Evolutionary conservation across 805 yeast species (phyloP).

Genomic region (Yarrowia porcina): DNA sequence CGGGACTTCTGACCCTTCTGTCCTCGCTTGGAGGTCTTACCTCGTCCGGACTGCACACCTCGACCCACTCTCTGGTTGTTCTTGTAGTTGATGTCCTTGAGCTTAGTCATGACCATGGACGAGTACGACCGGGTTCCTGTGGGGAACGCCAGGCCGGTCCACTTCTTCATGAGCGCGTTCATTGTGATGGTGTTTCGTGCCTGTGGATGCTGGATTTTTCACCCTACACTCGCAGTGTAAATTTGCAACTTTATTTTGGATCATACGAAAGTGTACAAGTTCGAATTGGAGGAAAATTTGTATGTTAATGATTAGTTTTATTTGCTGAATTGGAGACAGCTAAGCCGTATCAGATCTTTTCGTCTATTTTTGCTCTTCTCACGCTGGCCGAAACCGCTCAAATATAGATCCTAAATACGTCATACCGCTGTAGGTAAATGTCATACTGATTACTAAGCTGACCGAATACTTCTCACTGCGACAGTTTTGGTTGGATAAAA

Average conservation of each 20-base stretch:
- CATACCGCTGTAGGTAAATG: background rate
- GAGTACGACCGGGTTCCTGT: slow-evolving; percentile 19
- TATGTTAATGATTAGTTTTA: background rate
- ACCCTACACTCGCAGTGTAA: background rate
- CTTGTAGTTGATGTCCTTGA: slow-evolving; percentile 32
- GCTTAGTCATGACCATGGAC: slow-evolving; percentile 24
- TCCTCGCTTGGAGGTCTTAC: slow-evolving; percentile 96
- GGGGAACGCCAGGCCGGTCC: slow-evolving; percentile 13
- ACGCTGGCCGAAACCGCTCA: no score
- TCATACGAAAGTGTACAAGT: background rate
- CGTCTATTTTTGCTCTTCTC: no score
- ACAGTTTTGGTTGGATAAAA: no score
- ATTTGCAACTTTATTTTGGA: background rate
- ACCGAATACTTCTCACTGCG: no score
- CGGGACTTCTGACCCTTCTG: slow-evolving; percentile 98
- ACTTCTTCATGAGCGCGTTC: slow-evolving; percentile 17
- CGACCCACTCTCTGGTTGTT: slow-evolving; percentile 79
- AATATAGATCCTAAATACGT: background rate
- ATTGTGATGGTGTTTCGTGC: background rate
- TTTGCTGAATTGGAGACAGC: no score
- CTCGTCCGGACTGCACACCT: slow-evolving; percentile 84
- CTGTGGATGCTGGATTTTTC: background rate
- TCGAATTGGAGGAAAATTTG: background rate
- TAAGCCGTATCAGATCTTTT: no score
- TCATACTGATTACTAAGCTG: background rate